Percentiles rank a stretch among this genome's conserved stretches.
Evolutionary conservation across 805 yeast species (phyloP).

Genomic region (Torulaspora gathmanii): DNA sequence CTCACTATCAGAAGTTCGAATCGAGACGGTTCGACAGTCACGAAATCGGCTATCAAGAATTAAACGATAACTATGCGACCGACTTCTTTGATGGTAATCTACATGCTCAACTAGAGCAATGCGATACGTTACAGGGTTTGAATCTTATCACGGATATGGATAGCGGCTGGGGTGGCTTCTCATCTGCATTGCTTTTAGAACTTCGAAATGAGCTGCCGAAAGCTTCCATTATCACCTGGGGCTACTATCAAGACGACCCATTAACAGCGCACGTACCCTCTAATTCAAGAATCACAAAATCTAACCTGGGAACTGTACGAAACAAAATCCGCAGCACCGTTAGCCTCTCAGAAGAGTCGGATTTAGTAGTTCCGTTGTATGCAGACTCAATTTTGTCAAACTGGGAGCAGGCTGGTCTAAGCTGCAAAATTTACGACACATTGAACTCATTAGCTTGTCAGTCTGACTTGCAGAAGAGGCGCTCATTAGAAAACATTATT

Average conservation of each 20-base stretch:
- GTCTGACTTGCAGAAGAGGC: conserved; percentile 13
- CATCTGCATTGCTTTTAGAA: conserved; percentile 46
- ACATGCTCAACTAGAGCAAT: conserved; percentile 61
- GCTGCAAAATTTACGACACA: conserved; percentile 25
- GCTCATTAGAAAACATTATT: conserved; percentile 22
- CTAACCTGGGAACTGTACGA: conserved; percentile 16
- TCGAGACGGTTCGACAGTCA: conserved; percentile 41
- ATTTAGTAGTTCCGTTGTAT: conserved; percentile 54
- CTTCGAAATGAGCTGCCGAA: conserved; percentile 67
- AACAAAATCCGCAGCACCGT: conserved; percentile 46
- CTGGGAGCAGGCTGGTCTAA: conserved; percentile 31
- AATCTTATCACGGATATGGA: conserved; percentile 68
- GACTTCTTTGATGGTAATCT: conserved; percentile 58
- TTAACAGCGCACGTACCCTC: conserved; percentile 15
- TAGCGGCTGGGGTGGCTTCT: conserved; percentile 80
- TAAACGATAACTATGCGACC: conserved; percentile 36
- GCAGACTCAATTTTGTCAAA: conserved; percentile 21
- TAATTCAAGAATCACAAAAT: conserved; percentile 3
- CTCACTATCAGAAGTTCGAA: conserved; percentile 27
- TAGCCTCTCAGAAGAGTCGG: conserved; percentile 44
- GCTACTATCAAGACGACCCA: conserved; percentile 34
- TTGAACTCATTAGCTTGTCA: conserved; percentile 23
- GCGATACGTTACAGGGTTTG: conserved; percentile 71
- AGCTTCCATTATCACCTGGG: conserved; percentile 45
- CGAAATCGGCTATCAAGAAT: conserved; percentile 60